Evolutionary conservation across 2,329 filamentous ascomycete genomes (phyloP), one percentile per base, ranked within the genome.

Genomic region (Aplosporella prunicola): DNA sequence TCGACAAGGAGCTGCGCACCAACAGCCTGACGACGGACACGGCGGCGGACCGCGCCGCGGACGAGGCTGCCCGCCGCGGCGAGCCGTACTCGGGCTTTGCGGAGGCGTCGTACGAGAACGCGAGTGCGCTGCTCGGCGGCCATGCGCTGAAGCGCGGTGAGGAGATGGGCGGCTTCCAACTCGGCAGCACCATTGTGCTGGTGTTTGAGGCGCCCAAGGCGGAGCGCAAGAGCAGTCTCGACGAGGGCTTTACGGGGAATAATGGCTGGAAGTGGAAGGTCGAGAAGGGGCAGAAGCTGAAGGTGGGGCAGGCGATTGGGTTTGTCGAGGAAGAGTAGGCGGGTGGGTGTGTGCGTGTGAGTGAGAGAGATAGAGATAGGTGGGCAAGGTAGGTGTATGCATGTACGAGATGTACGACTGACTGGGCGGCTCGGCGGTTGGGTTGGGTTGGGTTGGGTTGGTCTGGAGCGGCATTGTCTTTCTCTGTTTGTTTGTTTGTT

Each of bases 91-190:
- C 78, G n/a, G 91, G 91, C 1, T 98, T 88, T 55, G 78, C 84
- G 0, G 91, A 98, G 63, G 93, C 91, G 6, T 88, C 82, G 2
- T 98, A 98, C 55, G 74, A 74, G 30, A 71, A 70, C 11, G 85
- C 89, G 2, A 93, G 83, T 51, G 63, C 70, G 3, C 74, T 94
- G 2, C 69, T 98, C 0, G 76, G 77, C 14, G 91, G 93, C 2
- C 79, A 96, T 56, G 82, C 89, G 2, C 66, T 98, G 39, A 76
- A 80, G 45, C 73, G 83, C 29, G 91, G 91, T 23, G 89, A 96
- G 56, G 91, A 98, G 62, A 96, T 98, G 87, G 91, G 91, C 38
- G 93, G 91, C 0, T 98, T 98, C 64, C 86, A 93, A 66, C 71
- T 98, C 3, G 91, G 91, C 14, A 94, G 86, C 58, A 94, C 89